Percentiles rank a stretch among this genome's conserved stretches.
phyloP scores from a whole-genome alignment of 2,329 filamentous ascomycete genomes.

The Penicillium brevicompactum region DNA sequence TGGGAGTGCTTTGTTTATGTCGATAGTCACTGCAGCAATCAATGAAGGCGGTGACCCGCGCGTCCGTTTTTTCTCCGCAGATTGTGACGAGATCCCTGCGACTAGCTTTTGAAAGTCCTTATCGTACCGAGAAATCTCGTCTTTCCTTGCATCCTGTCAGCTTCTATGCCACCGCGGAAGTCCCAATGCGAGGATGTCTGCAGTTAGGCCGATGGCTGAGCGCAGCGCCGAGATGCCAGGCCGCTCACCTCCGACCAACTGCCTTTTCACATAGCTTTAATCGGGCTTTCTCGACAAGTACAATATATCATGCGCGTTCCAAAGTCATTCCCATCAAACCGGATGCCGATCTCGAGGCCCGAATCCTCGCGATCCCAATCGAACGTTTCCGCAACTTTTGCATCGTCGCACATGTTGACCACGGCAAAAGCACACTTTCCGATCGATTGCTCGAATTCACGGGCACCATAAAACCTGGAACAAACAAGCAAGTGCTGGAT shows the following conservation, averaged over 20 bases:
- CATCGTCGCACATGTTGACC: conserved; percentile 97
- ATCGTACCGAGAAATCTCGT: conserved; percentile 3
- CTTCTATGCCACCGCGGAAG: conserved; percentile 38
- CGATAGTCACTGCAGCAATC: conserved; percentile 42
- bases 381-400: conserved; percentile 83
- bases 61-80: conserved; percentile 38
- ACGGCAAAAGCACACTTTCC: conserved; percentile 95
- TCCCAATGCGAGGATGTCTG: conserved; percentile 51
- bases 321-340: conserved; percentile 24
- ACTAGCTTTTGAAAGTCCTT: neutral
- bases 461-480: conserved; percentile 82
- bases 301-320: conserved; percentile 24
- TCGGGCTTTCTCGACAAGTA: conserved; percentile 37
- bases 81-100: neutral
- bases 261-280: conserved; percentile 22
- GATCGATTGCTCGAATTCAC: conserved; percentile 92
- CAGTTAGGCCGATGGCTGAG: conserved; percentile 50
- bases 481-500: conserved; percentile 94
- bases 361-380: conserved; percentile 55
- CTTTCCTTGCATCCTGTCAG: conserved; percentile 7
- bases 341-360: conserved; percentile 58
- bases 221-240: conserved; percentile 39
- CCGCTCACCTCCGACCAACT: conserved; percentile 32
- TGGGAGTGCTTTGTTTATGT: conserved; percentile 37
- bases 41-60: conserved; percentile 22